These are phyloP conservation scores for Pichia inconspicua DNA, from an alignment of 1,139 yeast species.

Conservation along the genomic window DNA sequence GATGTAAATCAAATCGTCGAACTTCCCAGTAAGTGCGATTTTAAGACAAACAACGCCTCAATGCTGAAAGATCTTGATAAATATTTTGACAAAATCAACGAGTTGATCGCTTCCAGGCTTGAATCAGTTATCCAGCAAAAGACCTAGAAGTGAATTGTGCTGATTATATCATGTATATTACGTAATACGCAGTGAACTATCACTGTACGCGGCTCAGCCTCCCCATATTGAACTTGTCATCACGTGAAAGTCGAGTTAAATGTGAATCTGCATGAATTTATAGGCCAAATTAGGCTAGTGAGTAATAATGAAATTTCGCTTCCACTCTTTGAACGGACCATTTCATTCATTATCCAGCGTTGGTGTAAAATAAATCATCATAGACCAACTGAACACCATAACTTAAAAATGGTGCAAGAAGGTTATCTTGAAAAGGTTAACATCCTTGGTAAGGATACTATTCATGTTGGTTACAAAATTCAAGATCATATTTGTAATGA, in stretches of 20 bases:
- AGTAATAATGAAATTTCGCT: background rate
- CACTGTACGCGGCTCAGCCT: background rate
- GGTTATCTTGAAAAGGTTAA: slow-evolving; percentile 41
- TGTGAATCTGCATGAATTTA: too few relatives aligned
- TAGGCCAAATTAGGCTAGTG: background rate
- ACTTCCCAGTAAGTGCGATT: background rate
- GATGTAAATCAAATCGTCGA: background rate
- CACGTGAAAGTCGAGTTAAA: too few relatives aligned
- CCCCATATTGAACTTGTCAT: too few relatives aligned
- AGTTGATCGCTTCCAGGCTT: background rate
- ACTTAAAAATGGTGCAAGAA: slow-evolving; percentile 7
- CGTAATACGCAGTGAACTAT: background rate
- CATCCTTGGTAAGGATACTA: slow-evolving; percentile 74
- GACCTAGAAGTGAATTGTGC: too few relatives aligned
- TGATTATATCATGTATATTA: background rate
- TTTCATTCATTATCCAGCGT: too few relatives aligned
- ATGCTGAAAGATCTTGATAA: background rate
- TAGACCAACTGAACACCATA: background rate
- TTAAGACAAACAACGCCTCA: background rate
- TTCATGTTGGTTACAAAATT: slow-evolving; percentile 86
- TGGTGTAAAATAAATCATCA: too few relatives aligned
- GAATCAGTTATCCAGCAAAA: background rate
- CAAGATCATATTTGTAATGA: slow-evolving; percentile 69
- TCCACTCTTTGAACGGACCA: background rate
- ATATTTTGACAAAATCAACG: background rate